phyloP scores from a whole-genome alignment of 139 green algal species.

The Chlamydomonas incerta region DNA sequence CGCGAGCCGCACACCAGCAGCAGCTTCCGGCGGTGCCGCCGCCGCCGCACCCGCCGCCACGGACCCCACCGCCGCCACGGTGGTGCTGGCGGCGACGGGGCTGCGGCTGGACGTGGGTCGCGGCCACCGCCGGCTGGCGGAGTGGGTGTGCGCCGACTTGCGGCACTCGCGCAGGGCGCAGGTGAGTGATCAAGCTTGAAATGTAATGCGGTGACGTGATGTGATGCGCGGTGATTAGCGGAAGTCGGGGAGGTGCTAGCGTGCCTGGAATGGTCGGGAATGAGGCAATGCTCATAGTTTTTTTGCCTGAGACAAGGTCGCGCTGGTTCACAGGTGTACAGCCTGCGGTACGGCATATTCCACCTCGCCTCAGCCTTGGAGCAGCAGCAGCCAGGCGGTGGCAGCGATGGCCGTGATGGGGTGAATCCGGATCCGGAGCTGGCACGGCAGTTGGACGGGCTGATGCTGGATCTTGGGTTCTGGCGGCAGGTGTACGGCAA shows the following conservation, averaged over 20 bases:
- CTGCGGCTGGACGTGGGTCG: not conserved
- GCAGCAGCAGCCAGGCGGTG: no score
- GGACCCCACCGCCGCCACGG: not conserved
- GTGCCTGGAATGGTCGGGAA: no score
- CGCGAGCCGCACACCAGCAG: no score
- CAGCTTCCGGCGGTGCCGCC: not conserved
- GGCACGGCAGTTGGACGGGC: slow-evolving; percentile 30
- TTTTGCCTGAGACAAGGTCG: no score
- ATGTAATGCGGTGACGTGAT: no score
- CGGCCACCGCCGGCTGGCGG: slow-evolving; percentile 3
- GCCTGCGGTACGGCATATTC: slow-evolving; percentile 12
- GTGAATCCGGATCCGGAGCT: no score
- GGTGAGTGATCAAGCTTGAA: no score
- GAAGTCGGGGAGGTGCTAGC: no score
- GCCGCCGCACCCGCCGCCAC: no score
- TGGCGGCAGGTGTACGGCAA: slow-evolving; percentile 21
- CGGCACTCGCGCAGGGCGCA: not conserved
- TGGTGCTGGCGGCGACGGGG: not conserved
- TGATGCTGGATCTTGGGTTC: slow-evolving; percentile 17
- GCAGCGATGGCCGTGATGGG: no score
- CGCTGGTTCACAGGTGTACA: slow-evolving; percentile 16
- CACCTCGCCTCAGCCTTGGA: not conserved
- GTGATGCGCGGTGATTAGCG: no score
- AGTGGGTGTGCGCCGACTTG: slow-evolving; percentile 13
- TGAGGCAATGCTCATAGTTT: no score